Base-by-base conservation (phyloP, 352 stramenopile genomes). In the Phytopythium aichiense region DNA sequence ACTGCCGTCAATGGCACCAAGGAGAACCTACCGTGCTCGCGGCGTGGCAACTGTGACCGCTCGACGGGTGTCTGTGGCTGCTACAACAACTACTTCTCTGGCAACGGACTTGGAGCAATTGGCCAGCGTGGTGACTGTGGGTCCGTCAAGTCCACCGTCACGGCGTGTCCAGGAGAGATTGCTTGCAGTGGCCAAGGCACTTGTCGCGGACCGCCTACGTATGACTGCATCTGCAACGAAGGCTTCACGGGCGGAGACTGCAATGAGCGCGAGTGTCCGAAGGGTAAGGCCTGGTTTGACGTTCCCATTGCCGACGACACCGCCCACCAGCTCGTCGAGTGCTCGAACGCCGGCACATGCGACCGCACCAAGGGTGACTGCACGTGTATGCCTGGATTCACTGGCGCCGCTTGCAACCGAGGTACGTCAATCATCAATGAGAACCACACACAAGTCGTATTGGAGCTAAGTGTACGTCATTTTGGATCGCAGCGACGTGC, bases 101-200 rank as follows among this genome's bases (percentile, higher is more conserved):
- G 84, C 67, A 79, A 92, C 52, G 87, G 86, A 3, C 79, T 88
- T 38, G 92, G 81, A 30, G 80, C 71, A 23, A 88, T 91, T 40
- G 92, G 94, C 4, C 79, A 81, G 63, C 79, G 92, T 20, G 94
- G 94, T 18, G 94, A 98, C 77, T 98, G 95, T 64, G 95, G 94
- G 7, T 94, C 83, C 64, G 81, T 91, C 63, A 70, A 65, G 8
- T 63, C 62, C 13, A 77, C 77, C 1, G 76, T 93, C 55, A 90
- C 80, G 35, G 72, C 68, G 25, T 92, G 84, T 67, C 84, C 84
- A 0, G 83, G 79, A 25, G 76, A 88, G 52, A 87, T 91, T 53
- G 80, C 84, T 2, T 93, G 84, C 52, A 93, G 81, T 52, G 84
- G 84, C 6, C 73, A 85, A 60, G 84, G 84, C 45, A 88, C 80